phyloP scores from a whole-genome alignment of 805 yeast species.

The Candida michaelii region DNA sequence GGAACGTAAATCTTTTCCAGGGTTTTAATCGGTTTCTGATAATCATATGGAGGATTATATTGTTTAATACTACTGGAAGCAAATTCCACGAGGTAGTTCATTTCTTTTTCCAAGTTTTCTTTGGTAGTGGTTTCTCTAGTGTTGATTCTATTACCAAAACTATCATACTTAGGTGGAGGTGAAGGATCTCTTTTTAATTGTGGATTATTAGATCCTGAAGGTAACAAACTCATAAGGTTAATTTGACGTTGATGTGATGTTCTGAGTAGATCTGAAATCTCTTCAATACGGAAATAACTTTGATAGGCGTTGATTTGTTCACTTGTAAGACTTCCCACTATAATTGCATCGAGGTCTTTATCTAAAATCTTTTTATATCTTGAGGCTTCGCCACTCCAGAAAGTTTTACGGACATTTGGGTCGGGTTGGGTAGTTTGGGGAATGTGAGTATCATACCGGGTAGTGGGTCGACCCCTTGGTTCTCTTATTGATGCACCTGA shows the following conservation, averaged over 20 bases:
- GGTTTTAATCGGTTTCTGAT: constrained; percentile 65
- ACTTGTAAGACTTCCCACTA: constrained; percentile 44
- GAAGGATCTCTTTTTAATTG: constrained; percentile 59
- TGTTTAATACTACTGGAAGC: constrained; percentile 73
- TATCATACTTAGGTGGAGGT: constrained; percentile 91
- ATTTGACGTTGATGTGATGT: constrained; percentile 24
- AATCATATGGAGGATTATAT: constrained; percentile 78
- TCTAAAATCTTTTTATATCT: constrained; percentile 24
- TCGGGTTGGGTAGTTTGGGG: not conserved
- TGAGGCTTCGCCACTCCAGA: constrained; percentile 34
- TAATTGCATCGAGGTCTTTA: constrained; percentile 30
- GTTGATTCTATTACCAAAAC: constrained; percentile 77
- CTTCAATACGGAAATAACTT: constrained; percentile 72
- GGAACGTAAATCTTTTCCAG: constrained; percentile 85
- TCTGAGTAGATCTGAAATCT: constrained; percentile 61
- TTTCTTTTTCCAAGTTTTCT: constrained; percentile 68
- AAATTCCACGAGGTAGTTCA: constrained; percentile 73
- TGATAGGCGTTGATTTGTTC: constrained; percentile 83
- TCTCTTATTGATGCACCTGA: constrained; percentile 4
- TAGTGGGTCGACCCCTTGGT: constrained; percentile 3
- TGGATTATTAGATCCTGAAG: constrained; percentile 40
- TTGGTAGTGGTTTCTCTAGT: constrained; percentile 72
- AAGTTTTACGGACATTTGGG: constrained; percentile 18
- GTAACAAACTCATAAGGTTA: constrained; percentile 49
- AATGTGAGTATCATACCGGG: not conserved